Evolutionary conservation across 495 filamentous ascomycete genomes (phyloP), one percentile per base, ranked within the genome.

Genomic region (Podospora anserina): DNA sequence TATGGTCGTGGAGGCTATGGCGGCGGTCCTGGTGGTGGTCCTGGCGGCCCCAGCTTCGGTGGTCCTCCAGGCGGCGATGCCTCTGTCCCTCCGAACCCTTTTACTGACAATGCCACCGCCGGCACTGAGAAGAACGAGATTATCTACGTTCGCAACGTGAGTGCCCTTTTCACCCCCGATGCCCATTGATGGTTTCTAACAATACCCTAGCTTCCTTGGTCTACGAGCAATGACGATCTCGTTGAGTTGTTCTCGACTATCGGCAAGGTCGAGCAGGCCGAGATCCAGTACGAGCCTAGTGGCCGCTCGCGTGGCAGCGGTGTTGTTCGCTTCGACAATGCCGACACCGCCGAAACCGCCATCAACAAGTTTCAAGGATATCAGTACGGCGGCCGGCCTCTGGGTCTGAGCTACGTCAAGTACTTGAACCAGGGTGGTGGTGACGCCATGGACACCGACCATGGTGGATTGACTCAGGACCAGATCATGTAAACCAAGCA

Each of bases 341-440:
- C 87, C 11, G 89, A 94, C 13, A 94, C 91, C 73, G 92, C 95
- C 1, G 94, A 97, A 73, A 97, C 92, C 64, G 89, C 94, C 27
- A 99, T 98, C 75, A 89, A 91, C 74, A 99, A 98, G 76, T 99
- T 99, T 83, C 92, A 93, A 71, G 93, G 93, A 63, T 99, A 99
- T 75, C 91, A 97, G 76, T 99, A 99, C 76, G 95, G 95, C 70
- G 95, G 94, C 56, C 91, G 95, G 69, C 95, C 96, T 68, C 88
- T 99, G 64, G 92, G 93, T 32, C 86, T 99, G 67, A 91, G 87
- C 72, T 98, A 90, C 78, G 93, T 97, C 80, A 94, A 94, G 77
- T 98, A 98, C 79, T 79, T 89, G 74, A 92, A 87, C 71, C 83
- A 85, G 0, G 85, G 82, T 32, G 80, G 82, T 66, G 87, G 86